Evolutionary conservation across 1,284 basidiomycete genomes (phyloP), one percentile per base, ranked within the genome.

Genomic region (Fomes fomentarius): DNA sequence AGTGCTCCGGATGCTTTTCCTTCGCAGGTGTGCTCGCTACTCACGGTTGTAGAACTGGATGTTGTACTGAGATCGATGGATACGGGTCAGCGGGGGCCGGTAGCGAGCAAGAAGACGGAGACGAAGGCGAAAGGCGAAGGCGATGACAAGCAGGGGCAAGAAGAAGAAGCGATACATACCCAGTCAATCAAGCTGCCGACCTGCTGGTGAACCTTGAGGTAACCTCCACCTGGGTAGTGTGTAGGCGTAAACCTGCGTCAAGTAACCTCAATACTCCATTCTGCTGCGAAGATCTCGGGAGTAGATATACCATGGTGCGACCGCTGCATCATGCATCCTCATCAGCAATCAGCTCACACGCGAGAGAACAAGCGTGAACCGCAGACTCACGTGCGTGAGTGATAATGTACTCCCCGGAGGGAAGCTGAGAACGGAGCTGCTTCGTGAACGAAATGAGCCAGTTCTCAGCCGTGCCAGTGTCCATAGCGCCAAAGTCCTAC

Each of bases 21-120:
- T n/a, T n/a, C n/a, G n/a, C n/a, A n/a, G n/a, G n/a, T n/a, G n/a
- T n/a, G 26, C 41, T 1, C 15, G 11, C 17, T 22, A 69, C 76
- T 59, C 61, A 85, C 84, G 84, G 65, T 87, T 86, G 68, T 87
- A 86, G 69, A 77, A 76, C 65, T 79, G 77, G 25, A 80, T 64
- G 49, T 80, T 80, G 62, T 80, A 80, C 77, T 75, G 55, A 10
- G 11, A 33, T 46, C 9, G 15, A 42, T 17, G 45, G 19, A 12
- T 9, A 41, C 35, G 19, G 31, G 34, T 31, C 28, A 40, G 38
- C 14, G 14, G 35, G 3, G n/a, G n/a, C n/a, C n/a, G n/a, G n/a
- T n/a, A n/a, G n/a, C n/a, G n/a, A n/a, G n/a, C n/a, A n/a, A n/a
- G n/a, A n/a, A n/a, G n/a, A n/a, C n/a, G n/a, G n/a, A n/a, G n/a